These are phyloP conservation scores for Kregervanrija pseudodelftensis DNA, from an alignment of 805 yeast genomes.

Conservation along the genomic window DNA sequence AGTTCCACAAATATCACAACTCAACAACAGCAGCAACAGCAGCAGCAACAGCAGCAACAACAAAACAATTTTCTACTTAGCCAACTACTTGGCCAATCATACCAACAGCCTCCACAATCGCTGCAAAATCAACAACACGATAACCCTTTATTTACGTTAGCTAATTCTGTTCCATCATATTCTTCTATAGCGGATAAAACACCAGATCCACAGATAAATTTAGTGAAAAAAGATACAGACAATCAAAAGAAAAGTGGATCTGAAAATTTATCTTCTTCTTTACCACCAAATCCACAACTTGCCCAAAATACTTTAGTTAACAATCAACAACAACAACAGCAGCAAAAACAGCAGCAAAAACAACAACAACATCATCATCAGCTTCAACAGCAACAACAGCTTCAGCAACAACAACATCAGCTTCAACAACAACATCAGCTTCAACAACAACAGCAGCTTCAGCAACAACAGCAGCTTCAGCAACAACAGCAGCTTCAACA, in stretches of 20 bases:
- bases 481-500: no score
- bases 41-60: neutral
- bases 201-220: no score
- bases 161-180: slow-evolving; percentile 19
- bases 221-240: no score
- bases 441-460: no score
- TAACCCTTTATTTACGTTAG: slow-evolving; percentile 25
- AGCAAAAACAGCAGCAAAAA: no score
- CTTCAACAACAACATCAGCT: neutral
- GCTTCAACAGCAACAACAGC: neutral
- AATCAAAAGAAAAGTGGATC: no score
- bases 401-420: neutral
- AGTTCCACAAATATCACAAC: no score
- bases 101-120: slow-evolving; percentile 2
- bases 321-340: no score
- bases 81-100: slow-evolving; percentile 3
- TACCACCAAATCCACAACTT: no score
- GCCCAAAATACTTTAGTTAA: no score
- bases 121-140: slow-evolving; percentile 9
- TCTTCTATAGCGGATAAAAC: no score
- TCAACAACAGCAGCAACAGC: neutral
- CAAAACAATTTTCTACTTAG: neutral
- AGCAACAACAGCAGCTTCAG: neutral
- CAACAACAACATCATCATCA: neutral
- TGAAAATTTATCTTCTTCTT: no score